A percentile compares a stretch with the other conserved stretches of the same genome.
These are phyloP conservation scores for Globisporangium abappressorium DNA, from an alignment of 352 stramenopile species.

Conservation along the genomic window DNA sequence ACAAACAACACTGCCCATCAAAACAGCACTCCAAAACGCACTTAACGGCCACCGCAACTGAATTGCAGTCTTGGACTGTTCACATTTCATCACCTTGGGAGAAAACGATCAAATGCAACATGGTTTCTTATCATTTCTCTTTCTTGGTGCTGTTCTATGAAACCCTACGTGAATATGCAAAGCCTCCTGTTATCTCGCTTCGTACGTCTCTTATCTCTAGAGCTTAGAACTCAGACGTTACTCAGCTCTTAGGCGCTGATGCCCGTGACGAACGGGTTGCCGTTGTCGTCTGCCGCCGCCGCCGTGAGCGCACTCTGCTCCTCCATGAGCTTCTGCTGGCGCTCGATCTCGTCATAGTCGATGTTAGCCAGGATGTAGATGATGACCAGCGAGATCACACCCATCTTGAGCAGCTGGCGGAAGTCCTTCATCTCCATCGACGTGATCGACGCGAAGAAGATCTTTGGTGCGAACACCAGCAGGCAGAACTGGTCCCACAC, in stretches of 20 bases:
- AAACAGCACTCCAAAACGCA: background rate
- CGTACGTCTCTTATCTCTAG: background rate
- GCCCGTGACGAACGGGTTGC: constrained; percentile 17
- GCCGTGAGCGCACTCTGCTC: constrained; percentile 32
- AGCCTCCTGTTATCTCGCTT: background rate
- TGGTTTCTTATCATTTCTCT: background rate
- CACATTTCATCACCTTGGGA: background rate
- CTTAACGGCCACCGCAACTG: no score
- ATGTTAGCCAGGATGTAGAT: constrained; percentile 89
- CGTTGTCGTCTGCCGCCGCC: constrained; percentile 12
- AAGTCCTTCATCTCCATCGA: constrained; percentile 79
- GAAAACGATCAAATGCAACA: background rate
- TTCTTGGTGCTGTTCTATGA: background rate
- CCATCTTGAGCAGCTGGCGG: constrained; percentile 85
- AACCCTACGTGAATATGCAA: background rate
- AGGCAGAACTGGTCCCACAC: constrained; percentile 85
- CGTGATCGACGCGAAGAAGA: constrained; percentile 78
- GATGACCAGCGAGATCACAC: constrained; percentile 71
- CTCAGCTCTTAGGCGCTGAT: constrained; percentile 15
- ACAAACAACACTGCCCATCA: background rate
- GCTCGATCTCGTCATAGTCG: constrained; percentile 89
- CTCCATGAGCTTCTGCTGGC: constrained; percentile 79
- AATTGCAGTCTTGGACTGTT: no score
- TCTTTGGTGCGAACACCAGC: constrained; percentile 82
- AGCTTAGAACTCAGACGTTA: background rate